phyloP scores from a whole-genome alignment of 2,329 filamentous ascomycete species.

The Celoporthe dispersa region DNA sequence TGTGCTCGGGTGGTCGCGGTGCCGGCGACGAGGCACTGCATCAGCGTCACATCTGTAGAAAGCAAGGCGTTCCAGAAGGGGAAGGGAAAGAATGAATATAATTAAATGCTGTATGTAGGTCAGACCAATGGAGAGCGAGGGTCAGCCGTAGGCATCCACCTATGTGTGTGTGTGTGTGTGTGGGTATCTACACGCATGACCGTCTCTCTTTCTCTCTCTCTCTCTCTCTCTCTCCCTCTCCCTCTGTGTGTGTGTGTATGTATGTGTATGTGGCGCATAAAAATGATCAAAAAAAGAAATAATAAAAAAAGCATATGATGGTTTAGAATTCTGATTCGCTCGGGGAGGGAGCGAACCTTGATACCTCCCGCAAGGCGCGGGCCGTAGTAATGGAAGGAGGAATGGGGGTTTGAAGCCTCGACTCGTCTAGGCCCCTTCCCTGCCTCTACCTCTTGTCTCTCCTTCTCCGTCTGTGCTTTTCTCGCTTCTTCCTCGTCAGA shows the following conservation, averaged over 20 bases:
- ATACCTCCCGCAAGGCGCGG: background rate
- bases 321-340: background rate
- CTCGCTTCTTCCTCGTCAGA: background rate
- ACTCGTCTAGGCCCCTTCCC: background rate
- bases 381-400: background rate
- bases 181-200: too few species aligned
- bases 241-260: background rate
- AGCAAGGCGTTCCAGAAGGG: background rate
- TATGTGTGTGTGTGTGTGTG: background rate
- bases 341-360: background rate
- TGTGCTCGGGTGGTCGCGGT: background rate
- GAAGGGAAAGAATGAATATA: background rate
- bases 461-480: background rate
- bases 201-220: background rate
- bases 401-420: background rate
- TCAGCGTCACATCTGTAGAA: background rate
- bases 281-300: background rate
- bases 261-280: background rate
- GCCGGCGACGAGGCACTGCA: background rate
- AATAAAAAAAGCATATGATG: background rate
- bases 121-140: background rate
- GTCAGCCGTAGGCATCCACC: background rate
- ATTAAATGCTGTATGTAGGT: background rate
- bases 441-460: background rate
- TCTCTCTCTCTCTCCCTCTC: background rate